phyloP scores from a whole-genome alignment of 2,329 filamentous ascomycete species.

The Penicillium digitatum region DNA sequence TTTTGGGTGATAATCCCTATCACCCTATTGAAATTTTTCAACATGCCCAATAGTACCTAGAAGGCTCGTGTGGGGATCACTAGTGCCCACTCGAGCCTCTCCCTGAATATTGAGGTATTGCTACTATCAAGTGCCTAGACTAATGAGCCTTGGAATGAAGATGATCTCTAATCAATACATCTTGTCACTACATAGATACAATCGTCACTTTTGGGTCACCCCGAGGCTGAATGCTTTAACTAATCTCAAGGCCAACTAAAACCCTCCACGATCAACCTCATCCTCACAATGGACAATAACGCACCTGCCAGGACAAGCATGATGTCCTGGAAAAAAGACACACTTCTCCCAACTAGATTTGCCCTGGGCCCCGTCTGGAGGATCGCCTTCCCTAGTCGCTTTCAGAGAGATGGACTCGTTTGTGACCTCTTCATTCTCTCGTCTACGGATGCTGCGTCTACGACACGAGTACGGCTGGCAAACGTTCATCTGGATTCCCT shows the following conservation, averaged over 20 bases:
- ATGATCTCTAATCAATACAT: background rate
- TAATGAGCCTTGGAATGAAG: background rate
- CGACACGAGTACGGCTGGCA: slow-evolving; percentile 28
- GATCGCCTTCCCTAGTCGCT: slow-evolving; percentile 31
- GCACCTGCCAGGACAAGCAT: background rate
- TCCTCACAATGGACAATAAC: background rate
- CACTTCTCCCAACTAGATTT: background rate
- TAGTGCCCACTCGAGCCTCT: background rate
- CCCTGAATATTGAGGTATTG: background rate
- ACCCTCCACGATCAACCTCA: background rate
- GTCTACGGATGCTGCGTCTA: background rate
- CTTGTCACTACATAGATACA: background rate
- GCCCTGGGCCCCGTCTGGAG: slow-evolving; percentile 33
- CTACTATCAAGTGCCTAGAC: background rate
- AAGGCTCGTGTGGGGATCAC: background rate
- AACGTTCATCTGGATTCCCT: slow-evolving; percentile 44
- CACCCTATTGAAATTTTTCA: background rate
- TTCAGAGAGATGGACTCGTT: slow-evolving; percentile 10
- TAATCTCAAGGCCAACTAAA: background rate
- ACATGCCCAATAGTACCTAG: no score
- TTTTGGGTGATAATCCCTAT: no score
- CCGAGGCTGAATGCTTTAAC: background rate
- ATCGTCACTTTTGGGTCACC: background rate
- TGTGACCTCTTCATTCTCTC: slow-evolving; percentile 11
- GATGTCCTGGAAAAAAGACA: background rate